Evolutionary conservation across 140 eudicot genomes (phyloP).

Genomic region (Senecio squalidus): DNA sequence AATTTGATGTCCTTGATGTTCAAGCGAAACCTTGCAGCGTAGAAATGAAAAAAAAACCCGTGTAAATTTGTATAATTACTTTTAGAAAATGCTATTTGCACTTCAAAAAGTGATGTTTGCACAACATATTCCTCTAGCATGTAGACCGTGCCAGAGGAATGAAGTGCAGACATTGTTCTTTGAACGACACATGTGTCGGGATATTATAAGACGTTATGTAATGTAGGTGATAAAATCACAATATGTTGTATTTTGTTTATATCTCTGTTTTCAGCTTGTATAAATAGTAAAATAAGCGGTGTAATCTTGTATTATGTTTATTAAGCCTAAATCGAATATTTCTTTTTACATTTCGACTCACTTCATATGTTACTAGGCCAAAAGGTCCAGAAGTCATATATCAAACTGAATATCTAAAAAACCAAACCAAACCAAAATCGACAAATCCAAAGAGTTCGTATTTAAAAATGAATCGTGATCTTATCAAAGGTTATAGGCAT

Average conservation of each 20-base stretch:
- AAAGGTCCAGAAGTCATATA: too few relatives aligned
- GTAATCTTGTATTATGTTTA: too few relatives aligned
- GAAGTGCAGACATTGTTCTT: not conserved
- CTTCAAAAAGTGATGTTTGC: not conserved
- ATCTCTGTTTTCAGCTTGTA: not conserved
- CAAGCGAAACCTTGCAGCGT: constrained; percentile 25
- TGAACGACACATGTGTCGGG: not conserved
- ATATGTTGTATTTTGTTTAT: not conserved
- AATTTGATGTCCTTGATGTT: constrained; percentile 41
- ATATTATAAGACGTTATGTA: not conserved
- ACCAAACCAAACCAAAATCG: too few relatives aligned
- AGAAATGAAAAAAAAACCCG: not conserved
- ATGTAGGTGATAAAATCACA: constrained; percentile 4
- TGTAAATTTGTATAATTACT: constrained; percentile 17
- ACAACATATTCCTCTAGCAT: not conserved
- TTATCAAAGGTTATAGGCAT: too few relatives aligned
- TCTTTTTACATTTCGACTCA: not conserved
- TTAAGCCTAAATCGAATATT: too few relatives aligned
- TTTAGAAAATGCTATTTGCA: not conserved
- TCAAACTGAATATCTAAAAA: too few relatives aligned
- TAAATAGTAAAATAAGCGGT: not conserved
- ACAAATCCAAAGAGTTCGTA: too few relatives aligned
- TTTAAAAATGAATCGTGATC: too few relatives aligned
- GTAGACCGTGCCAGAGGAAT: not conserved
- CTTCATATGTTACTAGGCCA: too few relatives aligned